These are phyloP conservation scores for Colletotrichum falcatum DNA, from an alignment of 2,329 filamentous ascomycete species.

Conservation along the genomic window DNA sequence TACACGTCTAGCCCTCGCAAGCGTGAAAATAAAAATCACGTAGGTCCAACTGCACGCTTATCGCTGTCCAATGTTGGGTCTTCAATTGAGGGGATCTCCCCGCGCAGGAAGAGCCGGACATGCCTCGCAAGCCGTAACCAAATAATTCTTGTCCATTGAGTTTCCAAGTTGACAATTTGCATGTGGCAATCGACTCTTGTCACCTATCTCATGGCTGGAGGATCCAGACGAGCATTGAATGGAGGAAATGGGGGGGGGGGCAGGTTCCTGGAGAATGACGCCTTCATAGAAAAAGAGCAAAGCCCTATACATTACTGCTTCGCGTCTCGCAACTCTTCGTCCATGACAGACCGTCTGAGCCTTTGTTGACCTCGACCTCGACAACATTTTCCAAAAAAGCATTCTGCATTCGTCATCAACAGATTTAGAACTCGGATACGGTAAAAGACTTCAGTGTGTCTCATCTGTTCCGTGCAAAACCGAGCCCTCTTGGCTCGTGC, in stretches of 20 bases:
- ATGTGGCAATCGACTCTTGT: constrained; percentile 38
- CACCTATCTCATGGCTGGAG: constrained; percentile 26
- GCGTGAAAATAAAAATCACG: constrained; percentile 27
- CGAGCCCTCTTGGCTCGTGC: constrained; percentile 18
- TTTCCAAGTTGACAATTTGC: constrained; percentile 21
- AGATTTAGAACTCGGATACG: not conserved
- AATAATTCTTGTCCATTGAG: constrained; percentile 21
- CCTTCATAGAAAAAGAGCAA: not conserved
- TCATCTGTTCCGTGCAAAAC: constrained; percentile 30
- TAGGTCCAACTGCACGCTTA: constrained; percentile 37
- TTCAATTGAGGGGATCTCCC: constrained; percentile 37
- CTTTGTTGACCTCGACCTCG: constrained; percentile 14
- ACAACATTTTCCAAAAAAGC: not conserved
- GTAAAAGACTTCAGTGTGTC: constrained; percentile 18
- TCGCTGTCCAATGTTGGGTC: constrained; percentile 39
- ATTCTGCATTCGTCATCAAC: constrained; percentile 7
- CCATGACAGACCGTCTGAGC: constrained; percentile 31
- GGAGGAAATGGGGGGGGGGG: too few species aligned
- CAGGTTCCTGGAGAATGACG: constrained; percentile 23
- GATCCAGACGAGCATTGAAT: constrained; percentile 29
- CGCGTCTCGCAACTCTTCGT: constrained; percentile 19
- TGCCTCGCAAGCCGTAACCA: constrained; percentile 19
- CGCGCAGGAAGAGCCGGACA: constrained; percentile 27
- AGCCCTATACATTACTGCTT: constrained; percentile 28
- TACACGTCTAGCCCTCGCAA: constrained; percentile 32